Percentiles rank a stretch among this genome's conserved stretches.
Evolutionary conservation across 2,329 filamentous ascomycete species (phyloP).

Genomic region (Cordyceps cateniannulata): DNA sequence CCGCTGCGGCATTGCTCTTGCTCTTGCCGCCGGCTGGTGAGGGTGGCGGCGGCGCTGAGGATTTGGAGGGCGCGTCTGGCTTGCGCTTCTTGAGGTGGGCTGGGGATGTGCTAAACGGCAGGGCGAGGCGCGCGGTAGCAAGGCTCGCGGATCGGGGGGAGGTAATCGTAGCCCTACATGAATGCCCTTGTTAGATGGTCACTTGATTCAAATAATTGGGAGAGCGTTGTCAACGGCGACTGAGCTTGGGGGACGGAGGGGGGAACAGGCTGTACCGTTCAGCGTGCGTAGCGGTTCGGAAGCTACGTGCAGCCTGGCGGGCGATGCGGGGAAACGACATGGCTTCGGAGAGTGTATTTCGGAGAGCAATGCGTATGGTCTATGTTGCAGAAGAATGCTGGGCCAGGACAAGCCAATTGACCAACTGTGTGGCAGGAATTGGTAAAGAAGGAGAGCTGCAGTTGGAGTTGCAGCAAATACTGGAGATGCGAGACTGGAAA

Average conservation of each 20-base stretch:
- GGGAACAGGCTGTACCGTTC: not conserved
- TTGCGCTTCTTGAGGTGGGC: constrained; percentile 34
- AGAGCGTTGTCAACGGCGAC: too few relatives aligned
- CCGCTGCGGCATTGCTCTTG: constrained; percentile 12
- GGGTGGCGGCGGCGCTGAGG: constrained; percentile 13
- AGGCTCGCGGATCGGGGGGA: not conserved
- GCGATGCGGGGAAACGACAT: constrained; percentile 1
- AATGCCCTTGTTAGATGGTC: not conserved
- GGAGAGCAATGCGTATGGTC: not conserved
- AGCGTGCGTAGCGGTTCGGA: not conserved
- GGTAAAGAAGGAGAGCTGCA: not conserved
- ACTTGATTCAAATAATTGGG: not conserved
- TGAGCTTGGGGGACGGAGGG: not conserved
- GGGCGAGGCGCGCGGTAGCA: constrained; percentile 10
- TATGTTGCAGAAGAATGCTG: not conserved
- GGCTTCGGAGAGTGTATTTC: not conserved
- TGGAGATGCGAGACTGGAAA: not conserved
- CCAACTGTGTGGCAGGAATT: not conserved
- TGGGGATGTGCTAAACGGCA: constrained; percentile 25
- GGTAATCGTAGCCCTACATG: not conserved
- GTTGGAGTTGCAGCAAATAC: not conserved
- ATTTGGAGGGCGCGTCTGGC: constrained; percentile 16
- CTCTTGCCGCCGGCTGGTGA: constrained; percentile 5
- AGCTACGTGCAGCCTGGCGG: not conserved
- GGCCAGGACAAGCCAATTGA: not conserved